Base-by-base conservation (phyloP, 129 eudicot genomes). In the Flaveria brownii region DNA sequence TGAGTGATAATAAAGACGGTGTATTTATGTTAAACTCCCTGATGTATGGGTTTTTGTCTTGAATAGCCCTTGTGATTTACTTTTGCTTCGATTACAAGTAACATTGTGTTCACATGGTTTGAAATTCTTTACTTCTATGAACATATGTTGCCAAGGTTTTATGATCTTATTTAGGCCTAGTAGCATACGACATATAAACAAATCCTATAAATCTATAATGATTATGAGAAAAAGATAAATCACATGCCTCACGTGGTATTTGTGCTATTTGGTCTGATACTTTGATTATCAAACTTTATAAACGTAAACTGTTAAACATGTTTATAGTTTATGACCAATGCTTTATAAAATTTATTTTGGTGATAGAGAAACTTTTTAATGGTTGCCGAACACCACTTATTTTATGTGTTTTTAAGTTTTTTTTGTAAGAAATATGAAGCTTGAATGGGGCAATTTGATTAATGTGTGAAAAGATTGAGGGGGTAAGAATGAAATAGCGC, bases 381-480 rank as follows among this genome's bases (percentile, higher is more conserved):
- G 51, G 3, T 2, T 22, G 20, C 20, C 60, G 0, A 17, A 54
- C 25, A 17, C 25, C 3, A 52, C 1, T n/a, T 4, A 9, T 54
- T 16, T 0, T 52, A 12, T 47, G 14, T 25, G 2, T 4, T 36
- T 33, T 33, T 33, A 4, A 33, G 39, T 33, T 0, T 33, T 33
- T 33, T 33, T 33, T 5, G 0, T 0, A 36, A 36, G 7, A 7
- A 36, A 36, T 36, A 36, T 36, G 0, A 49, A 50, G 30, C n/a
- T 0, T 25, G 25, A 3, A 46, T 7, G 36, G 76, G 13, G 62
- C 13, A 5, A 36, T 25, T 70, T 61, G 61, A 41, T 16, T n/a
- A 16, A 11, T 23, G 8, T 28, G 20, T 78, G 70, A 13, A 66
- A 72, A 45, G 14, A 54, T 51, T 10, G 39, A 63, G 82, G 74